A percentile compares a stretch with the other conserved stretches of the same genome.
These are phyloP conservation scores for Phaeosphaeriaceae sp. DNA, from an alignment of 2,329 filamentous ascomycete species.

Conservation along the genomic window DNA sequence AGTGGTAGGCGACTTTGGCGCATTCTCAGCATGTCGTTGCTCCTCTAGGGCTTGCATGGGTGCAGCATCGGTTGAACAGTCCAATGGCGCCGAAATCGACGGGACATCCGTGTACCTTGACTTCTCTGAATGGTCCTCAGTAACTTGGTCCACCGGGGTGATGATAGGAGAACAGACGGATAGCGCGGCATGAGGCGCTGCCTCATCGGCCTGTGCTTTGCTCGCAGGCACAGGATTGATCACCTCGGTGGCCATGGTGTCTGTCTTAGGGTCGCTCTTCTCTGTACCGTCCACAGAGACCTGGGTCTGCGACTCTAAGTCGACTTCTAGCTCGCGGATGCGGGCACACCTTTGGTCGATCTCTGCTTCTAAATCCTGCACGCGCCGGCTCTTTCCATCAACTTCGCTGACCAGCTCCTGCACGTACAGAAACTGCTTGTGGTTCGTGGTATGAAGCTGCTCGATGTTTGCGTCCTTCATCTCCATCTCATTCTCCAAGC, in stretches of 20 bases:
- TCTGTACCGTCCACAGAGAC: neutral
- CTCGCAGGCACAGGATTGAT: neutral
- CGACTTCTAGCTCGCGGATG: constrained; percentile 16
- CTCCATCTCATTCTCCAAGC: constrained; percentile 5
- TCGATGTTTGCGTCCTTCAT: constrained; percentile 4
- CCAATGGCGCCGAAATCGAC: neutral
- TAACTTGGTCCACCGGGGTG: neutral
- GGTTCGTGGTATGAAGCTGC: constrained; percentile 10
- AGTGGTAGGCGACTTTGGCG: neutral
- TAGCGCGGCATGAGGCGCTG: neutral
- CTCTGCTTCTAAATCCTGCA: constrained; percentile 17
- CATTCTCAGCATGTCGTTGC: neutral
- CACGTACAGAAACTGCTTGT: constrained; percentile 13
- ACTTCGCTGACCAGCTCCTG: constrained; percentile 21
- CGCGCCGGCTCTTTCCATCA: constrained; percentile 23
- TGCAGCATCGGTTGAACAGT: neutral
- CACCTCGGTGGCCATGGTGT: neutral
- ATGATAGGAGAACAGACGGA: neutral
- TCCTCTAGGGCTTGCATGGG: neutral
- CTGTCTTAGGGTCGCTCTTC: neutral
- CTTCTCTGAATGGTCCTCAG: neutral
- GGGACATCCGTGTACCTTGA: neutral
- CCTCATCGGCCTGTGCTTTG: neutral
- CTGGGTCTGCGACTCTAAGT: neutral
- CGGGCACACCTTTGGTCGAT: constrained; percentile 11